Conservation (phyloP, 169 alveolate species). For the Plasmodium cynomolgi region DNA sequence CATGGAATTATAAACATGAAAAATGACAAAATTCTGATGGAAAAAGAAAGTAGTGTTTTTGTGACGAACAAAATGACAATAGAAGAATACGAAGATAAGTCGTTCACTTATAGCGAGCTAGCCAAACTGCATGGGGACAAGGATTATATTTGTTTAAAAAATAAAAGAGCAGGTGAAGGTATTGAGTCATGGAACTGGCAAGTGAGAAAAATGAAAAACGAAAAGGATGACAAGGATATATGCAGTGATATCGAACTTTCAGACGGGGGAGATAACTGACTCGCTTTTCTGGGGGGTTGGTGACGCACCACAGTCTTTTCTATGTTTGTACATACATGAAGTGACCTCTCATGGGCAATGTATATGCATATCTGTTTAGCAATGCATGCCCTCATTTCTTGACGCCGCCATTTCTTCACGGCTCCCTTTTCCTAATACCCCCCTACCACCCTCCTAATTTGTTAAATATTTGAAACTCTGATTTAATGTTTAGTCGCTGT, state of each 20-base stretch:
- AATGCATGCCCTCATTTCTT: background rate
- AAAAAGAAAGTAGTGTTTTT: constrained; percentile 9
- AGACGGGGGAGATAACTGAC: constrained; percentile 7
- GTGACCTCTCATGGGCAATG: background rate
- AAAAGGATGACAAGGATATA: constrained; percentile 17
- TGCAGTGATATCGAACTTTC: constrained; percentile 74
- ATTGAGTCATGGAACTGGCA: constrained; percentile 88
- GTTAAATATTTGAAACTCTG: constrained; percentile 46
- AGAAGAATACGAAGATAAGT: constrained; percentile 62
- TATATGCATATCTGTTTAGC: background rate
- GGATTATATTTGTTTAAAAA: constrained; percentile 81
- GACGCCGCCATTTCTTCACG: background rate
- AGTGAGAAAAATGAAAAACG: constrained; percentile 74
- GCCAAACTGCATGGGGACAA: constrained; percentile 75
- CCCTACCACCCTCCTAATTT: constrained; percentile 1
- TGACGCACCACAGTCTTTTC: background rate
- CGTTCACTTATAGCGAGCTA: constrained; percentile 77
- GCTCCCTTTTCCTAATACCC: too few relatives aligned
- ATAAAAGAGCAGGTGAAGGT: constrained; percentile 80
- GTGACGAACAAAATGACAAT: constrained; percentile 79
- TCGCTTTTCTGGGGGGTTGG: background rate
- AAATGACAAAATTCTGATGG: constrained; percentile 9
- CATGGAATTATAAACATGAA: constrained; percentile 36
- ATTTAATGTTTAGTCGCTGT: constrained; percentile 32
- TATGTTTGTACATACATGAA: background rate